A percentile compares a stretch with the other conserved stretches of the same genome.
Evolutionary conservation across 768 basidiomycete genomes (phyloP).

Genomic region (Plicaturopsis crispa): DNA sequence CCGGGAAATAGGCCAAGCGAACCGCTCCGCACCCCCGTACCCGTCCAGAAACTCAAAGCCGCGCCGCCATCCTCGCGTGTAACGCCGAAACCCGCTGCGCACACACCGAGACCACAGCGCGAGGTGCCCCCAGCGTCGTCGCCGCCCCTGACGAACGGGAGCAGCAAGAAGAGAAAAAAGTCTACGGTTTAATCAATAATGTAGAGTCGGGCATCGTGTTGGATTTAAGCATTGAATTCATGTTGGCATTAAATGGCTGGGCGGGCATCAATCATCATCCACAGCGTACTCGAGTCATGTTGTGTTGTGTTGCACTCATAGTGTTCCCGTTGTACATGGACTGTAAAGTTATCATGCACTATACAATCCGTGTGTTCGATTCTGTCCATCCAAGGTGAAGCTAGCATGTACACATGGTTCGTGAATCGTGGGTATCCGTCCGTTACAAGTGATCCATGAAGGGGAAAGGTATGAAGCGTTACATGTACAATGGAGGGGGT

Average conservation of each 20-base stretch:
- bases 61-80: constrained; percentile 5
- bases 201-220: too few relatives aligned
- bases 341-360: too few relatives aligned
- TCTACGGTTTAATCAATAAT: too few relatives aligned
- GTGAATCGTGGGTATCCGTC: too few relatives aligned
- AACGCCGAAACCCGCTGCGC: constrained; percentile 4
- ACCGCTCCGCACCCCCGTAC: constrained; percentile 6
- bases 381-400: too few relatives aligned
- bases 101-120: constrained; percentile 4
- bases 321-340: background rate
- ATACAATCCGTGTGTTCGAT: too few relatives aligned
- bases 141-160: constrained; percentile 10
- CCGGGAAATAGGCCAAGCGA: constrained; percentile 3
- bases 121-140: constrained; percentile 3
- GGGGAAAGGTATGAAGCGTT: too few relatives aligned
- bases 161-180: constrained; percentile 50
- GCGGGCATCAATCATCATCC: background rate
- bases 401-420: too few relatives aligned
- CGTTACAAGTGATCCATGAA: too few relatives aligned
- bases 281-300: background rate
- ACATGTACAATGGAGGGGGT: too few relatives aligned
- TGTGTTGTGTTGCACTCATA: constrained; percentile 1
- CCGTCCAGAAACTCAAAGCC: background rate
- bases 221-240: constrained; percentile 27
- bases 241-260: constrained; percentile 5